Percentiles rank a stretch among this genome's conserved stretches.
Evolutionary conservation across 108 stramenopile genomes (phyloP).

Genomic region (Nitzschia inconspicua): DNA sequence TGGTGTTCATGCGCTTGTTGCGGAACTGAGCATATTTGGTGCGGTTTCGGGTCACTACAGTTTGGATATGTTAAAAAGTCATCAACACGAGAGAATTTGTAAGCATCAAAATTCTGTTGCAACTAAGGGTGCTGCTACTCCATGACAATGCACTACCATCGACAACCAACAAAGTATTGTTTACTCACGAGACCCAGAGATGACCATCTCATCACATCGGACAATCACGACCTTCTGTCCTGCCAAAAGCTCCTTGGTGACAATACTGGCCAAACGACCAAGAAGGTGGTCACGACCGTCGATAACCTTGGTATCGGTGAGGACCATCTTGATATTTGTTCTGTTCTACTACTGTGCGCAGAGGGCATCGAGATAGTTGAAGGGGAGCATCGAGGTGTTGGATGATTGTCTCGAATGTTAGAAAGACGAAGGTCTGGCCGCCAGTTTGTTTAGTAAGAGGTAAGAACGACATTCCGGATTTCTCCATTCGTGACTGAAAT

Average conservation of each 20-base stretch:
- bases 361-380: too few relatives aligned
- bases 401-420: neutral
- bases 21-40: conserved; percentile 98
- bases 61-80: neutral
- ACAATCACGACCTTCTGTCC: conserved; percentile 98
- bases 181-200: conserved; percentile 92
- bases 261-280: conserved; percentile 96
- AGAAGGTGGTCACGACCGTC: conserved; percentile 99
- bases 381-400: neutral
- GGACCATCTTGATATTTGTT: too few relatives aligned
- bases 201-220: conserved; percentile 94
- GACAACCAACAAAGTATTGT: too few relatives aligned
- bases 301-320: conserved; percentile 61
- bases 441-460: too few relatives aligned
- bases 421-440: neutral
- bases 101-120: neutral
- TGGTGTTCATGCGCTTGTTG: conserved; percentile 97
- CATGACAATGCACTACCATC: neutral
- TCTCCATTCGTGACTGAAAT: too few relatives aligned
- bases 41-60: conserved; percentile 86
- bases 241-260: conserved; percentile 98
- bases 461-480: too few relatives aligned
- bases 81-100: neutral
- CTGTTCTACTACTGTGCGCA: too few relatives aligned
- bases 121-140: neutral